phyloP scores from a whole-genome alignment of 352 stramenopile species.

The Phytophthora ramorum region DNA sequence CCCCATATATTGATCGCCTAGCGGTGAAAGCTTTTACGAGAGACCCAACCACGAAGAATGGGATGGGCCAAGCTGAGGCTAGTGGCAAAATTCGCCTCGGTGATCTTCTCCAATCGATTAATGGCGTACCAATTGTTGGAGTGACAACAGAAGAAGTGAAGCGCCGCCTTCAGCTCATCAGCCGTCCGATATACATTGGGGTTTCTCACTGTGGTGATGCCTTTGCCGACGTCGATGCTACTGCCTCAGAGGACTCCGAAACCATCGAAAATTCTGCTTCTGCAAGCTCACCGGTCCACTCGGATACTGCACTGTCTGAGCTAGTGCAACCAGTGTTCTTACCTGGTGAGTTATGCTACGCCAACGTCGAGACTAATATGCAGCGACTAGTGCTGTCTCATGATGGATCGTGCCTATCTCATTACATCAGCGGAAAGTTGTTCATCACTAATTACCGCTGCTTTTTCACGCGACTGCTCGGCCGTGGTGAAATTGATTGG shows the following conservation, averaged over 20 bases:
- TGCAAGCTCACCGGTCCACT: background rate
- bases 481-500: conserved; percentile 65
- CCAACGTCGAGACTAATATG: conserved; percentile 78
- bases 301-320: conserved; percentile 22
- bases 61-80: conserved; percentile 62
- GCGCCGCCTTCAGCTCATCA: conserved; percentile 74
- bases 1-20: conserved; percentile 60
- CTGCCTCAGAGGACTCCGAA: conserved; percentile 14
- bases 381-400: conserved; percentile 64
- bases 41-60: conserved; percentile 38
- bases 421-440: conserved; percentile 80
- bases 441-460: conserved; percentile 89
- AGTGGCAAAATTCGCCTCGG: conserved; percentile 67
- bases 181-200: conserved; percentile 70
- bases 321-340: conserved; percentile 50
- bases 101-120: conserved; percentile 84
- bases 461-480: conserved; percentile 69
- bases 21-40: conserved; percentile 78
- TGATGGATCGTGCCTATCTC: conserved; percentile 69
- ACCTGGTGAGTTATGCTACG: conserved; percentile 81
- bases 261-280: conserved; percentile 5
- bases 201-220: conserved; percentile 57
- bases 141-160: conserved; percentile 86
- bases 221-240: conserved; percentile 10
- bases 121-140: conserved; percentile 72